A percentile compares a stretch with the other conserved stretches of the same genome.
Conservation (phyloP, 1,284 basidiomycete species). For the Rhodotorula sp. region DNA sequence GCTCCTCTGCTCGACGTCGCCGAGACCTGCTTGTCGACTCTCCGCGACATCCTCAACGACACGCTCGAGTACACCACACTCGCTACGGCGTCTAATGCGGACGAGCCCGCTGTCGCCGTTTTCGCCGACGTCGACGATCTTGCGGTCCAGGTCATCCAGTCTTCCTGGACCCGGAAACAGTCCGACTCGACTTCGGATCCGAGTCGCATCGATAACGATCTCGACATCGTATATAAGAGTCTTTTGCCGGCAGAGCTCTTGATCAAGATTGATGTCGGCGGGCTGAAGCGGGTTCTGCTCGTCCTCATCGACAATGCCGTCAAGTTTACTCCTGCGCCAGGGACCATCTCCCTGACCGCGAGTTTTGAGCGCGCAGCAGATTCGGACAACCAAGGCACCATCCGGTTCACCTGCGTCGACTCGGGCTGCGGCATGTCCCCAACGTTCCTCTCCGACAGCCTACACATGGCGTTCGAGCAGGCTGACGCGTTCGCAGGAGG, state of each 20-base stretch:
- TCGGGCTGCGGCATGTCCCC: slow-evolving; percentile 17
- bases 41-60: slow-evolving; percentile 30
- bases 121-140: neutral
- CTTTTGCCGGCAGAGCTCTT: neutral
- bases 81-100: neutral
- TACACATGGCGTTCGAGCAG: slow-evolving; percentile 20
- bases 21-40: slow-evolving; percentile 15
- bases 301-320: slow-evolving; percentile 14
- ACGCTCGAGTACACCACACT: slow-evolving; percentile 26
- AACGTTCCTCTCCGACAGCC: slow-evolving; percentile 7
- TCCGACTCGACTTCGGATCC: neutral
- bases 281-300: slow-evolving; percentile 16
- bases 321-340: slow-evolving; percentile 9
- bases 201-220: neutral
- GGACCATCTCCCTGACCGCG: neutral
- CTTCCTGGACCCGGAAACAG: neutral
- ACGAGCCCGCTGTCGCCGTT: neutral
- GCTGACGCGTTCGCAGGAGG: slow-evolving; percentile 29
- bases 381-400: neutral
- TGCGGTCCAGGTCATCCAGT: neutral
- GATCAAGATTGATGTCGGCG: slow-evolving; percentile 16
- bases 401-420: slow-evolving; percentile 16
- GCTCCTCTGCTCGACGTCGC: slow-evolving; percentile 25
- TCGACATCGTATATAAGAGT: slow-evolving; percentile 9
- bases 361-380: too few relatives aligned